Conservation (phyloP, 768 basidiomycete genomes). For the Suillus lakei region DNA sequence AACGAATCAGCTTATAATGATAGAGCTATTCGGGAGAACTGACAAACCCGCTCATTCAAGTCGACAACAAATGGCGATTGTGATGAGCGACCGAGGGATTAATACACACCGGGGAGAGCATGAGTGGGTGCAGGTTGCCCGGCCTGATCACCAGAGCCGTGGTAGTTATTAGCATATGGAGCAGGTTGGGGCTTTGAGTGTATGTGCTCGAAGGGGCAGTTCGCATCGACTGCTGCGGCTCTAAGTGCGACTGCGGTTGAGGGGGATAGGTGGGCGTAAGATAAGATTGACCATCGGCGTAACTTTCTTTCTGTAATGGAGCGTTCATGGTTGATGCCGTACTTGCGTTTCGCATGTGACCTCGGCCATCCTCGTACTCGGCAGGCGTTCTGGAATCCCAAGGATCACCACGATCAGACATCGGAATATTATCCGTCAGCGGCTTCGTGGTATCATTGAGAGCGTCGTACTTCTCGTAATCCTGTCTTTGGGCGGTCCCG, state of each 20-base stretch:
- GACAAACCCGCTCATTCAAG: constrained; percentile 7
- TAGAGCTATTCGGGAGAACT: background rate
- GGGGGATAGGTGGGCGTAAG: constrained; percentile 39
- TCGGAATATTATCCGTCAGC: constrained; percentile 62
- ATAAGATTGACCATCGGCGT: constrained; percentile 37
- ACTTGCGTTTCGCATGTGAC: constrained; percentile 61
- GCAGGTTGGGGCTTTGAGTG: constrained; percentile 46
- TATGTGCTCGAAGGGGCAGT: constrained; percentile 36
- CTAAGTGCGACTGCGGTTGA: constrained; percentile 23
- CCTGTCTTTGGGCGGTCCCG: constrained; percentile 71
- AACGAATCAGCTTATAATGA: constrained; percentile 5
- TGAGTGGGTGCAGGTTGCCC: constrained; percentile 44
- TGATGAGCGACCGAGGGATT: constrained; percentile 5
- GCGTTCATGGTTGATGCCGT: constrained; percentile 59
- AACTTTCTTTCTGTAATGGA: constrained; percentile 51
- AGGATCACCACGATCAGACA: constrained; percentile 67
- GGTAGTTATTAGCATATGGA: constrained; percentile 41
- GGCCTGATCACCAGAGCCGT: constrained; percentile 30
- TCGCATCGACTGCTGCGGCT: constrained; percentile 24
- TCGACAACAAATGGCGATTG: constrained; percentile 6
- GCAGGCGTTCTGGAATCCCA: constrained; percentile 68
- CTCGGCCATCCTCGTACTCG: constrained; percentile 39
- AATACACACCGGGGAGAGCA: constrained; percentile 54
- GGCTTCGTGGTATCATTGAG: constrained; percentile 64
- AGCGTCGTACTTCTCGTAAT: constrained; percentile 80